These are phyloP conservation scores for Xylaria sp. DNA, from an alignment of 2,329 filamentous ascomycete genomes.

Conservation along the genomic window DNA sequence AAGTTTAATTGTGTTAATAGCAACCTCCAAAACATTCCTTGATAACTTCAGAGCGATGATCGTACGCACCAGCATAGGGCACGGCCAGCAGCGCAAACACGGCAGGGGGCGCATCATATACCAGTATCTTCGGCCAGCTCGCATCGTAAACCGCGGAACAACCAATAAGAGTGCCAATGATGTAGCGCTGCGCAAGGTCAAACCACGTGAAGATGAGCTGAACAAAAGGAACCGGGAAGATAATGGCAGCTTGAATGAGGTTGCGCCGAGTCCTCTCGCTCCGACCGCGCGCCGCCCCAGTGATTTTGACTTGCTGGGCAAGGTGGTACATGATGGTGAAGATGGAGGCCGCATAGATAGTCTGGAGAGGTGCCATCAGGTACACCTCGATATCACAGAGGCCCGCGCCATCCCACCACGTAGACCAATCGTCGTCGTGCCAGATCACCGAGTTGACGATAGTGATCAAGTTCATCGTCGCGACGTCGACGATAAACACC, in stretches of 20 bases:
- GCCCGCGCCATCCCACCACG: conserved; percentile 63
- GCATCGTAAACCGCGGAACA: conserved; percentile 58
- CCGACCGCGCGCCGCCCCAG: conserved; percentile 54
- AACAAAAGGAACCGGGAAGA: conserved; percentile 63
- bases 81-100: conserved; percentile 57
- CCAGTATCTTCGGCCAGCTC: conserved; percentile 60
- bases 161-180: conserved; percentile 60
- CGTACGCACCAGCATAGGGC: conserved; percentile 60
- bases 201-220: conserved; percentile 62
- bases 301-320: conserved; percentile 59
- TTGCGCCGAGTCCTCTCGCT: conserved; percentile 56
- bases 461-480: conserved; percentile 60
- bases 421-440: conserved; percentile 60
- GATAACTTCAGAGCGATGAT: not conserved
- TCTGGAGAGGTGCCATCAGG: conserved; percentile 50
- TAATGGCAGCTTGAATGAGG: conserved; percentile 61
- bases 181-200: conserved; percentile 59
- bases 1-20: conserved; percentile 17
- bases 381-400: conserved; percentile 64
- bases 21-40: not conserved
- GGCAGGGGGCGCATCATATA: conserved; percentile 60
- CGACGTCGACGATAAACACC: conserved; percentile 59
- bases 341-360: conserved; percentile 61
- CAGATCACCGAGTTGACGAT: conserved; percentile 64
- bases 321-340: conserved; percentile 66